These are phyloP conservation scores for Dacryopinax spathularia DNA, from an alignment of 768 basidiomycete genomes.

Conservation along the genomic window DNA sequence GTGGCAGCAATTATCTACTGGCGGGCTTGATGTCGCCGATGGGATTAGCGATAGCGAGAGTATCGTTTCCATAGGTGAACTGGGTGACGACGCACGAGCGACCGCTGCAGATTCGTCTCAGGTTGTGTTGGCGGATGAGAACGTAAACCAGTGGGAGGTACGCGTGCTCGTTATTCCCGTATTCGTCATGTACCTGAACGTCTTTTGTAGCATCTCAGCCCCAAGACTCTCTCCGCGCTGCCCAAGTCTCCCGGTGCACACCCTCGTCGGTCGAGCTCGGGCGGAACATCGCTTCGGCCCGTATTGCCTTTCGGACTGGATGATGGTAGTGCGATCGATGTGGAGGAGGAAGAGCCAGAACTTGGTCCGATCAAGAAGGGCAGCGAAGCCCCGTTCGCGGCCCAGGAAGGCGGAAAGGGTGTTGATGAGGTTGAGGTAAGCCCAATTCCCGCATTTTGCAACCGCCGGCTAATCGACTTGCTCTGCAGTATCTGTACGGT, in stretches of 20 bases:
- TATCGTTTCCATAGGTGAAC: conserved; percentile 75
- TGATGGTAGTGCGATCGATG: conserved; percentile 53
- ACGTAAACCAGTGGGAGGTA: conserved; percentile 94
- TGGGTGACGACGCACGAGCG: conserved; percentile 64
- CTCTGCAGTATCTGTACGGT: background rate
- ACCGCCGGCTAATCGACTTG: background rate
- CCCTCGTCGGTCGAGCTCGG: conserved; percentile 59
- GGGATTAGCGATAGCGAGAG: conserved; percentile 91
- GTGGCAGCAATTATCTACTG: conserved; percentile 71
- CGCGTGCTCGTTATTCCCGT: conserved; percentile 18
- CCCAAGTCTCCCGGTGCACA: conserved; percentile 79
- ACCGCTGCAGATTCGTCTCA: conserved; percentile 48
- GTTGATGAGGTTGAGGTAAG: conserved; percentile 68
- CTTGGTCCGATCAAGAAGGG: conserved; percentile 66
- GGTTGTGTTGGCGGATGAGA: conserved; percentile 45
- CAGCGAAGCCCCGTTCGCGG: conserved; percentile 54
- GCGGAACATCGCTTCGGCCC: conserved; percentile 66
- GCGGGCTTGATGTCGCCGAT: conserved; percentile 68
- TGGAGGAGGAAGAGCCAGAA: conserved; percentile 59
- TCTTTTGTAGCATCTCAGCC: conserved; percentile 74
- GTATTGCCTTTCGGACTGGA: conserved; percentile 65
- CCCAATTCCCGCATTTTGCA: background rate
- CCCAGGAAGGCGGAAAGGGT: conserved; percentile 44
- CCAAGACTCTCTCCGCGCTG: conserved; percentile 83
- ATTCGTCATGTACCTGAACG: conserved; percentile 5